A percentile compares a stretch with the other conserved stretches of the same genome.
Evolutionary conservation across 768 basidiomycete genomes (phyloP).

Genomic region (Daedaleopsis sinensis): DNA sequence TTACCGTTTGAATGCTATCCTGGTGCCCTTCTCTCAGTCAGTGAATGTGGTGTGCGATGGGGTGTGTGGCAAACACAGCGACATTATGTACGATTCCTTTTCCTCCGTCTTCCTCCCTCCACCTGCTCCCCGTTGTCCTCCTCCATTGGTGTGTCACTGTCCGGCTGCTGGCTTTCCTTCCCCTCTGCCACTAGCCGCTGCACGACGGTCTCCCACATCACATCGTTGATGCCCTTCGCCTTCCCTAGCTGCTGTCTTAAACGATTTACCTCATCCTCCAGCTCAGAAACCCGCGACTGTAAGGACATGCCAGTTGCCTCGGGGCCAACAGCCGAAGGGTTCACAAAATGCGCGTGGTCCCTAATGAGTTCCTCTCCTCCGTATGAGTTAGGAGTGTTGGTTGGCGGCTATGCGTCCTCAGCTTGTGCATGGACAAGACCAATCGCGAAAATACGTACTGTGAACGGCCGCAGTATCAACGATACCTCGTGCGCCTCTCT

Average conservation of each 20-base stretch:
- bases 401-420: too few relatives aligned
- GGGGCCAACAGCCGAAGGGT: conserved; percentile 39
- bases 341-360: conserved; percentile 70
- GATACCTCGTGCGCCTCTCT: conserved; percentile 72
- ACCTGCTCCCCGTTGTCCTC: conserved; percentile 16
- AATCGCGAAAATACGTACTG: conserved; percentile 36
- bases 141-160: conserved; percentile 18
- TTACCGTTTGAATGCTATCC: neutral
- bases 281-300: conserved; percentile 61
- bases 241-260: conserved; percentile 73
- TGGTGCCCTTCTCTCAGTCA: neutral
- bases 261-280: conserved; percentile 71
- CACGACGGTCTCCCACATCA: conserved; percentile 90
- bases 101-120: conserved; percentile 22
- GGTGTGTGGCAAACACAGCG: neutral
- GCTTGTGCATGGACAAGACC: neutral
- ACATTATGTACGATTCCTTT: conserved; percentile 21
- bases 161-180: conserved; percentile 31
- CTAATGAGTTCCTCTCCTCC: conserved; percentile 56
- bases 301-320: conserved; percentile 41
- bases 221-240: conserved; percentile 91
- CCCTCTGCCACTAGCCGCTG: conserved; percentile 55
- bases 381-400: conserved; percentile 39
- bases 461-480: conserved; percentile 57
- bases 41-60: too few relatives aligned